Conservation (phyloP, 2,329 filamentous ascomycete species). For the Apiospora koreana region DNA sequence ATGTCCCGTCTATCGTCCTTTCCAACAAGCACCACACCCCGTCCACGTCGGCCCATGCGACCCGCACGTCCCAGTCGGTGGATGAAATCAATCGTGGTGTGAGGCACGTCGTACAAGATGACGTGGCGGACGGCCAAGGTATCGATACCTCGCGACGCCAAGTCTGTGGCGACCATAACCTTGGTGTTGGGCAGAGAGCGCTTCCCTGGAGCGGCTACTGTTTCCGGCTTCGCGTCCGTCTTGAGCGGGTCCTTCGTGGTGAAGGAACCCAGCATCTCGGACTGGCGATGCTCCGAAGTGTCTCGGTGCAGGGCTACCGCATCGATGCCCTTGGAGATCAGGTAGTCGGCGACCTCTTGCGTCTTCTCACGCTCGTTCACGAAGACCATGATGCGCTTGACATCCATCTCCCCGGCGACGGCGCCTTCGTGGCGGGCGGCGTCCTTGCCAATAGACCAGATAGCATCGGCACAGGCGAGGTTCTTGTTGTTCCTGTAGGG, state of each 20-base stretch:
- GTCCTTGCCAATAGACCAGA: slow-evolving; percentile 90
- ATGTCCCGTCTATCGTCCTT: slow-evolving; percentile 88
- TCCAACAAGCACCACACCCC: slow-evolving; percentile 87
- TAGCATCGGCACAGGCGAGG: slow-evolving; percentile 90
- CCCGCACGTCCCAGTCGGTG: slow-evolving; percentile 91
- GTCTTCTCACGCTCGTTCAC: slow-evolving; percentile 95
- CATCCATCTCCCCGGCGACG: slow-evolving; percentile 58
- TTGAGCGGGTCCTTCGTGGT: slow-evolving; percentile 51
- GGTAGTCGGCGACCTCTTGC: slow-evolving; percentile 75
- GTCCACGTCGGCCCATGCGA: slow-evolving; percentile 86
- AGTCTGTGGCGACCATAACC: slow-evolving; percentile 90
- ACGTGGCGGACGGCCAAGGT: slow-evolving; percentile 90
- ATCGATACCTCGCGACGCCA: slow-evolving; percentile 91
- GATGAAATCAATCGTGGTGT: slow-evolving; percentile 97
- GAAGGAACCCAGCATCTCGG: slow-evolving; percentile 76
- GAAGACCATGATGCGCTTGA: slow-evolving; percentile 90
- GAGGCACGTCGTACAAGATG: slow-evolving; percentile 94
- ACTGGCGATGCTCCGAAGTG: slow-evolving; percentile 74
- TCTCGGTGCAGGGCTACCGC: slow-evolving; percentile 85
- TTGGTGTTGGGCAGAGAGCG: slow-evolving; percentile 74
- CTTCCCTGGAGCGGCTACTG: slow-evolving; percentile 25
- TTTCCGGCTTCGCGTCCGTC: slow-evolving; percentile 14
- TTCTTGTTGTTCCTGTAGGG: slow-evolving; percentile 92
- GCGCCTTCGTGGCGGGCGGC: slow-evolving; percentile 58
- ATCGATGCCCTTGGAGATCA: slow-evolving; percentile 83